phyloP scores from a whole-genome alignment of 495 filamentous ascomycete genomes.

The Ramalina intermedia region DNA sequence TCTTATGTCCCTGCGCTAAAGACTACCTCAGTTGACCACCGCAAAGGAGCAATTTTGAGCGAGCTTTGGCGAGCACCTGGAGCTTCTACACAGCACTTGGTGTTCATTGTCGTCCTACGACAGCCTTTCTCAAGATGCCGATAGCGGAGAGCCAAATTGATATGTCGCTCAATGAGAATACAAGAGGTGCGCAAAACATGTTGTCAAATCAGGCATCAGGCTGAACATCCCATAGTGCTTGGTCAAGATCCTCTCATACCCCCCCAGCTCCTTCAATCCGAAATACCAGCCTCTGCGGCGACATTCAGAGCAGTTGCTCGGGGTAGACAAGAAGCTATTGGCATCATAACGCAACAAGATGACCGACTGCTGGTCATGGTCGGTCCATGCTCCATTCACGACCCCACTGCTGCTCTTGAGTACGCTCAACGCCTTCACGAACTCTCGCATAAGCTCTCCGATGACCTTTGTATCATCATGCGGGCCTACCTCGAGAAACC shows the following conservation, averaged over 20 bases:
- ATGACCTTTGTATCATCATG: constrained; percentile 92
- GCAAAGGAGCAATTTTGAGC: too few relatives aligned
- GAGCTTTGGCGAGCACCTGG: too few relatives aligned
- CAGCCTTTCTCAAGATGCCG: constrained; percentile 27
- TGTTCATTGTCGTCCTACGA: not conserved
- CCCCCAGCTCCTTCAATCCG: constrained; percentile 72
- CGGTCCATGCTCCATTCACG: constrained; percentile 95
- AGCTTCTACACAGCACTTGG: too few relatives aligned
- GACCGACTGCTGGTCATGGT: constrained; percentile 79
- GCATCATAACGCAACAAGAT: constrained; percentile 61
- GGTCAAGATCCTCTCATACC: constrained; percentile 92
- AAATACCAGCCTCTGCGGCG: constrained; percentile 66
- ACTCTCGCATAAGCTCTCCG: constrained; percentile 77
- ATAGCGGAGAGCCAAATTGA: constrained; percentile 30
- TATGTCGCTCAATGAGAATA: constrained; percentile 32
- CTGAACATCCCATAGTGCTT: constrained; percentile 44
- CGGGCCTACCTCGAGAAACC: constrained; percentile 98
- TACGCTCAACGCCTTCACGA: constrained; percentile 76
- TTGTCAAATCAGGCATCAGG: not conserved
- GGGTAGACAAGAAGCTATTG: constrained; percentile 68
- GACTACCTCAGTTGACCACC: too few relatives aligned
- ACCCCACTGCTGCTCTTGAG: constrained; percentile 79
- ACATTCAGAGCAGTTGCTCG: constrained; percentile 69
- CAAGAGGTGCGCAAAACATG: constrained; percentile 27
- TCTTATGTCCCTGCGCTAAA: too few relatives aligned